Percentiles rank a stretch among this genome's conserved stretches.
phyloP scores from a whole-genome alignment of 2,329 filamentous ascomycete genomes.

The Passalora sequoiae region DNA sequence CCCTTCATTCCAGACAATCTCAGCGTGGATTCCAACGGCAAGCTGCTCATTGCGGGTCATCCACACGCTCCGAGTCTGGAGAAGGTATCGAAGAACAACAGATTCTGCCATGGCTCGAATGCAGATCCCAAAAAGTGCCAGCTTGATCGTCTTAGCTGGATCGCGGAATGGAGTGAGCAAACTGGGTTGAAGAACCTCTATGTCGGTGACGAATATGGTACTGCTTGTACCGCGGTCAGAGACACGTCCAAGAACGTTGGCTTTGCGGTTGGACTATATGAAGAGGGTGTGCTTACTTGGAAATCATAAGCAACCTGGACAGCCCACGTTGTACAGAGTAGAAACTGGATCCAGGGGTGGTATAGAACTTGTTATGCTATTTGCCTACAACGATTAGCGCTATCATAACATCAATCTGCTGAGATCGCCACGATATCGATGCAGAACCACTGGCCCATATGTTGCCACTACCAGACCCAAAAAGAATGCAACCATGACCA shows the following conservation, averaged over 20 bases:
- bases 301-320: too few species aligned
- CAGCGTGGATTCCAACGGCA: constrained; percentile 35
- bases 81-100: constrained; percentile 22
- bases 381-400: too few species aligned
- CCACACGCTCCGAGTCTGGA: constrained; percentile 34
- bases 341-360: too few species aligned
- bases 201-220: constrained; percentile 35
- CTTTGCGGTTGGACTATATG: constrained; percentile 39
- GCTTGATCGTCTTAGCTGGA: constrained; percentile 24
- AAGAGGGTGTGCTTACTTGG: constrained; percentile 38
- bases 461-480: constrained; percentile 10
- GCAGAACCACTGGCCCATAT: constrained; percentile 8
- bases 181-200: constrained; percentile 35
- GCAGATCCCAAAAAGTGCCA: constrained; percentile 27
- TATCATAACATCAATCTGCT: constrained; percentile 1
- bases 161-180: constrained; percentile 38
- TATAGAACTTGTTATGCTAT: too few species aligned
- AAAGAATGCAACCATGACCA: constrained; percentile 14
- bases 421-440: not conserved
- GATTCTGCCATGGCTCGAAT: constrained; percentile 17
- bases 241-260: constrained; percentile 35
- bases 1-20: constrained; percentile 40
- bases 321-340: too few species aligned
- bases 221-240: constrained; percentile 35
- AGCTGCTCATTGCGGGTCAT: constrained; percentile 41